phyloP scores from a whole-genome alignment of 352 stramenopile species.

The Discostella stelligera region DNA sequence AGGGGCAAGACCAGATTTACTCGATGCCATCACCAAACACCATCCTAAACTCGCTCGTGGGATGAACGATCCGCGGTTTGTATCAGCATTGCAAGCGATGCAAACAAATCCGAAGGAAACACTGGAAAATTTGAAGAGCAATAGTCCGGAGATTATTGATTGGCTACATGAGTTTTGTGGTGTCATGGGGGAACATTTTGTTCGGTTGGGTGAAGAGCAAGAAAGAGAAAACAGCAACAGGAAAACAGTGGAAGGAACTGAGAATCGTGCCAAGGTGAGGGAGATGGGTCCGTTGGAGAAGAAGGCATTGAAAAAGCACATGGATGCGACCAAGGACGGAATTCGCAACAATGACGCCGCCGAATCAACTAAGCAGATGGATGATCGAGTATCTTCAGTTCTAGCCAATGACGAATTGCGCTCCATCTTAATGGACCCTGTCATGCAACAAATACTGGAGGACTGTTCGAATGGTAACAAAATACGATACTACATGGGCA shows the following conservation, averaged over 20 bases:
- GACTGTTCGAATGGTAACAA: constrained; percentile 39
- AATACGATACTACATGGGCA: constrained; percentile 44
- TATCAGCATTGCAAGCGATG: constrained; percentile 48
- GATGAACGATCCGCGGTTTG: constrained; percentile 49
- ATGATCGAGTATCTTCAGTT: constrained; percentile 47
- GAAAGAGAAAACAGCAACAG: constrained; percentile 4
- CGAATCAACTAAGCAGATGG: constrained; percentile 11
- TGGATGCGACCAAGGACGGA: neutral
- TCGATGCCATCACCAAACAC: constrained; percentile 34
- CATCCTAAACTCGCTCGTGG: constrained; percentile 45
- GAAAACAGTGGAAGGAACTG: neutral
- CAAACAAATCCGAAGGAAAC: constrained; percentile 57
- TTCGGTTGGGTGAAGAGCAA: constrained; percentile 39
- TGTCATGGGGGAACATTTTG: constrained; percentile 58
- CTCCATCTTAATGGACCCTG: constrained; percentile 52
- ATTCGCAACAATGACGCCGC: neutral
- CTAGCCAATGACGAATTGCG: constrained; percentile 50
- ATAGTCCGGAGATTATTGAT: constrained; percentile 46
- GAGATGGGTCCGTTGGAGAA: constrained; percentile 55
- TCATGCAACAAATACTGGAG: constrained; percentile 60
- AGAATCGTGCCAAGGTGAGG: constrained; percentile 25
- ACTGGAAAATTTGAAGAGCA: constrained; percentile 40
- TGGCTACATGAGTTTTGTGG: constrained; percentile 52
- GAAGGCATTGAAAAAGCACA: constrained; percentile 46
- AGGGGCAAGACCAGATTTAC: constrained; percentile 35